phyloP scores from a whole-genome alignment of 2,329 filamentous ascomycete genomes.

The Trichocomaceae sp. region DNA sequence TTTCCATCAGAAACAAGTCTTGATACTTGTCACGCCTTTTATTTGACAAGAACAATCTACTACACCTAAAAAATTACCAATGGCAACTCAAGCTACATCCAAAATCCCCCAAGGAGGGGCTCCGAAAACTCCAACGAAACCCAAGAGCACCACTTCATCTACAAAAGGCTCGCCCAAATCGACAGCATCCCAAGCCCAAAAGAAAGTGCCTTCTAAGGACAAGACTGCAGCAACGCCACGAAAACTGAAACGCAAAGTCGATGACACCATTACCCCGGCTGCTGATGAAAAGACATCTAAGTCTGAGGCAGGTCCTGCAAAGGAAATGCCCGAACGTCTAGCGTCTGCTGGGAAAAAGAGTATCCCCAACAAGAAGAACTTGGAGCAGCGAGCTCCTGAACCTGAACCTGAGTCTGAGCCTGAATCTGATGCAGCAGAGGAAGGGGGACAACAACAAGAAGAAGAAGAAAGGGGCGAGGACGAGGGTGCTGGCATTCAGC shows the following conservation, averaged over 20 bases:
- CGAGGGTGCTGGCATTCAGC: slow-evolving; percentile 1
- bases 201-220: neutral
- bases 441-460: neutral
- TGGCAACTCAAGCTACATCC: slow-evolving; percentile 8
- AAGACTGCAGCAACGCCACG: neutral
- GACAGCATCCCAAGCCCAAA: neutral
- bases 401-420: slow-evolving; percentile 3
- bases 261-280: slow-evolving; percentile 7
- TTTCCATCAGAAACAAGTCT: no score
- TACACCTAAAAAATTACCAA: neutral
- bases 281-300: neutral
- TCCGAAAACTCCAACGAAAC: slow-evolving; percentile 23
- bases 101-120: slow-evolving; percentile 9
- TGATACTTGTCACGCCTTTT: no score
- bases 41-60: neutral
- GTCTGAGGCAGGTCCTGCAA: neutral
- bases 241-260: slow-evolving; percentile 12
- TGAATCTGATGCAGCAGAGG: neutral
- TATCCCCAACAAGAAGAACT: neutral
- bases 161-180: slow-evolving; percentile 11
- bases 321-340: neutral
- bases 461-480: neutral
- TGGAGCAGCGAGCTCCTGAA: slow-evolving; percentile 10
- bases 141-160: slow-evolving; percentile 22
- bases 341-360: neutral